phyloP scores from a whole-genome alignment of 2,329 filamentous ascomycete species.

The Pleurostoma richardsiae region DNA sequence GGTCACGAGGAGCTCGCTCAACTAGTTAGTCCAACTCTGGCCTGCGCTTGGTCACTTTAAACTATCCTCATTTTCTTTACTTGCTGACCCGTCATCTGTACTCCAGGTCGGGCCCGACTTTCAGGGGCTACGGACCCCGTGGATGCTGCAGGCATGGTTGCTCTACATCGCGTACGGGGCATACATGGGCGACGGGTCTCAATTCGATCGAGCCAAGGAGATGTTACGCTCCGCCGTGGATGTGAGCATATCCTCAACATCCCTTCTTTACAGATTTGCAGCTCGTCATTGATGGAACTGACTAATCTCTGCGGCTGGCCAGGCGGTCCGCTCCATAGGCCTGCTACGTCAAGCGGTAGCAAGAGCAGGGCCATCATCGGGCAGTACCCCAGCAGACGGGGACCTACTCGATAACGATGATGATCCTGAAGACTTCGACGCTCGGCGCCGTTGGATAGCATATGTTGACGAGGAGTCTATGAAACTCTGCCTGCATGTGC shows the following conservation, averaged over 20 bases:
- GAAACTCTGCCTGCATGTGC: slow-evolving; percentile 21
- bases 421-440: no score
- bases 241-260: slow-evolving; percentile 10
- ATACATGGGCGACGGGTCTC: slow-evolving; percentile 17
- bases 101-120: slow-evolving; percentile 15
- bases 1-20: slow-evolving; percentile 8
- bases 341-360: not conserved
- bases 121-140: slow-evolving; percentile 15
- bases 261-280: not conserved
- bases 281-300: not conserved
- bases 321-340: not conserved
- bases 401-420: slow-evolving; percentile 7
- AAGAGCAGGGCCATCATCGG: not conserved
- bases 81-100: no score
- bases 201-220: slow-evolving; percentile 16
- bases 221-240: slow-evolving; percentile 20
- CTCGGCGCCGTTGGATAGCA: slow-evolving; percentile 11
- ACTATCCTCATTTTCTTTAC: no score
- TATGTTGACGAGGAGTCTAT: slow-evolving; percentile 22
- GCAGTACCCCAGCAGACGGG: not conserved
- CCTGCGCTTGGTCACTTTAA: no score
- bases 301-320: not conserved
- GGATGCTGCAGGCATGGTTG: slow-evolving; percentile 22
- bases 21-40: slow-evolving; percentile 2
- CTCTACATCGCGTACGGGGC: slow-evolving; percentile 22